phyloP scores from a whole-genome alignment of 768 basidiomycete genomes.

The Hypsizygus marmoreus region DNA sequence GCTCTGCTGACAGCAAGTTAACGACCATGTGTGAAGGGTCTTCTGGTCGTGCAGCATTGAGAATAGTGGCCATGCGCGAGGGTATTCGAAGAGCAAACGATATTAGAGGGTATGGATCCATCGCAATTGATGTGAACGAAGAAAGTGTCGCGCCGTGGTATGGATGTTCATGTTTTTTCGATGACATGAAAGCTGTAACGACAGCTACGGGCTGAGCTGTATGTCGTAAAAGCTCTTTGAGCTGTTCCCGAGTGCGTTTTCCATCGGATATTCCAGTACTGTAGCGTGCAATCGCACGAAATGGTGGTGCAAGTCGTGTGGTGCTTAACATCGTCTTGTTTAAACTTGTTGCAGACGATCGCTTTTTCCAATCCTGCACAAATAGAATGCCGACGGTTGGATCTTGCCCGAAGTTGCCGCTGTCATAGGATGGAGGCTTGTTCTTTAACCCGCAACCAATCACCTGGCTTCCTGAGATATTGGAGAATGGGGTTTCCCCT shows the following conservation, averaged over 20 bases:
- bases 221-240: constrained; percentile 68
- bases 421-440: too few species aligned
- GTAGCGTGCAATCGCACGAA: constrained; percentile 12
- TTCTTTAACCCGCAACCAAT: too few species aligned
- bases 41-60: constrained; percentile 33
- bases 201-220: constrained; percentile 87
- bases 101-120: constrained; percentile 87
- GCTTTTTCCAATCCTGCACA: constrained; percentile 4
- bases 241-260: constrained; percentile 20
- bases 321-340: constrained; percentile 14
- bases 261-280: constrained; percentile 13
- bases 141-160: constrained; percentile 94
- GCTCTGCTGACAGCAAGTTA: constrained; percentile 75
- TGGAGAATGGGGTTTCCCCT: too few species aligned
- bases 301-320: constrained; percentile 8
- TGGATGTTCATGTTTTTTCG: constrained; percentile 13
- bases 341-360: constrained; percentile 1
- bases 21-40: constrained; percentile 63
- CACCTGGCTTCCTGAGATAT: background rate
- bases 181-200: constrained; percentile 70
- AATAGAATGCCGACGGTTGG: background rate
- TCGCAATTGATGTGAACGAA: constrained; percentile 88
- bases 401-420: background rate
- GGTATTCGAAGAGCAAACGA: constrained; percentile 89
- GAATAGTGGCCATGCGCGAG: constrained; percentile 77